Base-by-base conservation (phyloP, 805 yeast genomes). In the Metschnikowia orientalis region DNA sequence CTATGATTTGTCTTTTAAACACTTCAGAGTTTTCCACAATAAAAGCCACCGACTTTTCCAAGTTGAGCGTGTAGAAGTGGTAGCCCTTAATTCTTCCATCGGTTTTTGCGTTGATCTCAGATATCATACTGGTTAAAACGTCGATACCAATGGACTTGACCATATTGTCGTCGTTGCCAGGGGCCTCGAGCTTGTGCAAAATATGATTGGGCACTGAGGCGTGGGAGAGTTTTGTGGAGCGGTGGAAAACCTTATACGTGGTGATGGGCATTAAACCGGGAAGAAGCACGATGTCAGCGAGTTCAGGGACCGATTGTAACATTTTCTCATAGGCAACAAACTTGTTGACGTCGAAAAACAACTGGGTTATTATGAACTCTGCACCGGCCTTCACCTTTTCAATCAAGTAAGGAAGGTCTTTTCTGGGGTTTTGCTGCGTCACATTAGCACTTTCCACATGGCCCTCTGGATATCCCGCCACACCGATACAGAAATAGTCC, bases 391-490 rank as follows among this genome's bases (percentile, higher is more conserved):
- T 72, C 15, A 90, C 72, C 56, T 92, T 92, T 45, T 86, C 95
- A 30, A 78, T 74, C 57, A 92, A 69, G 52, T 59, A 87, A 5
- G 92, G 90, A 28, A 90, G 51, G 57, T 90, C 98, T 28, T 71
- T 71, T 14, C 55, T 53, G 1, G 81, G 77, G 48, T 77, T 73
- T 55, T 88, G 95, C 21, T 68, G 69, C 6, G 75, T 59, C 28
- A 62, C 69, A 46, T 80, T 85, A 1, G 87, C 71, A 9, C 94
- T 90, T 47, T 89, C 95, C 21, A 86, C 88, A 59, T 90, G 97
- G 12, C 98, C 98, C 55, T 90, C 98, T 6, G 98, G 96, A 57
- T 90, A 90, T 1, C 94, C 97, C 2, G 98, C 98, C 10, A 90
- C 98, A 40, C 98, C 98, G 35, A 90, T 69, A 53, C 95, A 84